Percentiles rank a stretch among this genome's conserved stretches.
These are phyloP conservation scores for Zoysia matrella DNA, from an alignment of 202 grass and related monocot species.

Conservation along the genomic window DNA sequence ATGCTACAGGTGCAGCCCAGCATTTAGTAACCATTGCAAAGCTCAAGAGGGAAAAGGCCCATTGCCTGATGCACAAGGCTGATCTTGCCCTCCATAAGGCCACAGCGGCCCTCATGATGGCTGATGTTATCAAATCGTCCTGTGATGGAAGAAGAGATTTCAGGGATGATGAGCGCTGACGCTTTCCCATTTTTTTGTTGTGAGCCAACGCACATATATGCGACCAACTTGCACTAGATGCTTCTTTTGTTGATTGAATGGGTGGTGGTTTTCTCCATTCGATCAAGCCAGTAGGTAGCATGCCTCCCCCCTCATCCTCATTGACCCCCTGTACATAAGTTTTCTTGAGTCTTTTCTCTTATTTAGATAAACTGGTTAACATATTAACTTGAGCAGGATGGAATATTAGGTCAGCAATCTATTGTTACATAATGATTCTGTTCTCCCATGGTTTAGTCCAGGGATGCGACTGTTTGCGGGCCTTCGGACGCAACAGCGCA, in stretches of 20 bases:
- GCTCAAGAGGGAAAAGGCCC: slow-evolving; percentile 87
- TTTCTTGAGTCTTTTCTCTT: slow-evolving; percentile 12
- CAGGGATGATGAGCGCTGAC: slow-evolving; percentile 31
- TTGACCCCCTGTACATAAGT: slow-evolving; percentile 54
- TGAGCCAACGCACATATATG: slow-evolving; percentile 39
- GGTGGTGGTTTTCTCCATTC: slow-evolving; percentile 34
- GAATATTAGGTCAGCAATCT: slow-evolving; percentile 41
- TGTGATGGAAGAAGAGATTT: slow-evolving; percentile 42
- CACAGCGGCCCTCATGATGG: slow-evolving; percentile 70
- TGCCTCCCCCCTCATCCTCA: neutral
- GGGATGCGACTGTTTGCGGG: slow-evolving; percentile 4
- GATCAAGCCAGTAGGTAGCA: slow-evolving; percentile 61
- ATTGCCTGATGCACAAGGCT: slow-evolving; percentile 84
- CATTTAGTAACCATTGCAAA: slow-evolving; percentile 76
- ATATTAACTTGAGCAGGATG: slow-evolving; percentile 37
- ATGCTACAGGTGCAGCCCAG: slow-evolving; percentile 65
- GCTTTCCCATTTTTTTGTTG: slow-evolving; percentile 23
- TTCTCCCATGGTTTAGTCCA: slow-evolving; percentile 31
- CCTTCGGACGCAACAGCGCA: neutral
- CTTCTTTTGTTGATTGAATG: slow-evolving; percentile 48
- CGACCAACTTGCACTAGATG: neutral
- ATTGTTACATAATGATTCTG: slow-evolving; percentile 1
- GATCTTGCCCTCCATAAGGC: slow-evolving; percentile 84
- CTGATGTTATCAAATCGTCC: slow-evolving; percentile 66
- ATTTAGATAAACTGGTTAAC: slow-evolving; percentile 22